Conservation (phyloP, 2,329 filamentous ascomycete genomes). For the Alternaria angustiovoidea region DNA sequence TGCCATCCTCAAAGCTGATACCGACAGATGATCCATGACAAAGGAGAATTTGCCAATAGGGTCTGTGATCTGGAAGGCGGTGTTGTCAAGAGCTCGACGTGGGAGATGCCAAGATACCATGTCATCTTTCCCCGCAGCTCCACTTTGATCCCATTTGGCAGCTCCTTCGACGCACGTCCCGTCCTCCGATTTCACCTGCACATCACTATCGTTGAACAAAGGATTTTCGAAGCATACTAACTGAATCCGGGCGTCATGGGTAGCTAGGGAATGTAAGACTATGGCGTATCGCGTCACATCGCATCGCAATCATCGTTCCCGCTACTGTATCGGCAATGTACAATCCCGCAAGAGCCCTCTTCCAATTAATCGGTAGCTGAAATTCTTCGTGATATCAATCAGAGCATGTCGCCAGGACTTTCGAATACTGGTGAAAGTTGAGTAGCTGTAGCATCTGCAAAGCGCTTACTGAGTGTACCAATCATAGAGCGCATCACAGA, state of each 20-base stretch:
- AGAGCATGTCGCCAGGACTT: background rate
- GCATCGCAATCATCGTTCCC: background rate
- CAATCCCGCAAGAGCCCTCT: background rate
- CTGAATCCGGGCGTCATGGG: background rate
- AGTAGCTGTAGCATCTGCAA: background rate
- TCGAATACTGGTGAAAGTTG: background rate
- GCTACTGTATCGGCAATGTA: background rate
- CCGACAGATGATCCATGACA: constrained; percentile 7
- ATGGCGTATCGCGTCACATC: background rate
- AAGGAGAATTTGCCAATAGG: constrained; percentile 10
- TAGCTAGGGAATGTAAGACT: background rate
- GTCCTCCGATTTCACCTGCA: constrained; percentile 1
- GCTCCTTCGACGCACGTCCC: constrained; percentile 7
- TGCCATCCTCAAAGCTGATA: constrained; percentile 4
- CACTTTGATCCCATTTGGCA: constrained; percentile 6
- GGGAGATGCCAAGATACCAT: constrained; percentile 14
- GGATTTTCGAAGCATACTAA: background rate
- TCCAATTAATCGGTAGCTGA: background rate
- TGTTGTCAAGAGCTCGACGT: constrained; percentile 5
- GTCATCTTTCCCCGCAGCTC: constrained; percentile 27
- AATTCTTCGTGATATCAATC: background rate
- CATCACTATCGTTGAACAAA: background rate
- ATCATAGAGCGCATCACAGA: background rate
- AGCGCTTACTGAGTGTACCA: constrained; percentile 1
- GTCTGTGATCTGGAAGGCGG: constrained; percentile 10